A percentile compares a stretch with the other conserved stretches of the same genome.
Evolutionary conservation across 2,329 filamentous ascomycete species (phyloP).

Genomic region (Exophiala lecanii-corni): DNA sequence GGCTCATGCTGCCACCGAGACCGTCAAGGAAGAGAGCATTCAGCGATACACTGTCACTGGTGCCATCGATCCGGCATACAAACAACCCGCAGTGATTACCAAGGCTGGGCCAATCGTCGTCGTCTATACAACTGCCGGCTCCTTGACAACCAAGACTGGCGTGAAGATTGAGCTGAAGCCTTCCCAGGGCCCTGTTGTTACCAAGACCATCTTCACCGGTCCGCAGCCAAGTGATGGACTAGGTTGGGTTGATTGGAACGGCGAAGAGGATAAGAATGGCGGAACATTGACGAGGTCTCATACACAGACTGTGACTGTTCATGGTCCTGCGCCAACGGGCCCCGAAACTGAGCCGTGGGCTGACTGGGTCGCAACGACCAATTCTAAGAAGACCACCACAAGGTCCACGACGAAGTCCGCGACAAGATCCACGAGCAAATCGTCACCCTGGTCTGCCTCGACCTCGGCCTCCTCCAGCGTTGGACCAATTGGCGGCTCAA

Average conservation of each 20-base stretch:
- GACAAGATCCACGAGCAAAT: conserved; percentile 30
- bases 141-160: conserved; percentile 16
- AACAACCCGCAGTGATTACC: conserved; percentile 7
- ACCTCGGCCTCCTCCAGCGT: conserved; percentile 2
- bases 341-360: conserved; percentile 9
- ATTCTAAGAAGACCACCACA: conserved; percentile 4
- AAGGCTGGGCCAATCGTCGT: conserved; percentile 42
- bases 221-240: conserved; percentile 13
- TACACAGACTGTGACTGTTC: conserved; percentile 11
- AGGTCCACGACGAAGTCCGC: conserved; percentile 31
- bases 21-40: not conserved
- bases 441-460: conserved; percentile 13
- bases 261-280: conserved; percentile 6
- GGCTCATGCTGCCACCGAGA: conserved; percentile 2
- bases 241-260: conserved; percentile 15
- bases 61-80: conserved; percentile 1
- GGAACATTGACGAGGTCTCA: conserved; percentile 14
- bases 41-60: not conserved
- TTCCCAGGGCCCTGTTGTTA: conserved; percentile 5
- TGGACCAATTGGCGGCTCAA: not conserved
- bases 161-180: conserved; percentile 13
- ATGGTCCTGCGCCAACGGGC: conserved; percentile 10
- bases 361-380: conserved; percentile 10
- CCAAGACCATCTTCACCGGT: conserved; percentile 17
- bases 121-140: conserved; percentile 35